Conservation (phyloP, 805 yeast genomes). For the Zygotorulaspora chibaensis region DNA sequence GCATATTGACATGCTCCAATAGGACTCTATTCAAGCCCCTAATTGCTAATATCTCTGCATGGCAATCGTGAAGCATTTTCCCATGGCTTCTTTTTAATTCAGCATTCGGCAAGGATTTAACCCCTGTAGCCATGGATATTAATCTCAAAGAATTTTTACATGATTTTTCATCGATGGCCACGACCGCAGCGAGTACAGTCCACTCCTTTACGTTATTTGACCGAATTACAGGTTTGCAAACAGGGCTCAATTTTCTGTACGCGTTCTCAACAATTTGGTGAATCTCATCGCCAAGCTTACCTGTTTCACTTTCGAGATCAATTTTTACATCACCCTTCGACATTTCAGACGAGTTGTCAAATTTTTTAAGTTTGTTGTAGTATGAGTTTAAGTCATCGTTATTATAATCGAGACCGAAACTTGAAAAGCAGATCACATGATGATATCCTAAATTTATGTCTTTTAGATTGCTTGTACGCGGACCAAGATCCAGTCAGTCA, state of each 20-base stretch:
- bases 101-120: slow-evolving; percentile 65
- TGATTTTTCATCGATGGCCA: slow-evolving; percentile 36
- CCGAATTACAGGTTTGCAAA: slow-evolving; percentile 55
- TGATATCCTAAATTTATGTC: no score
- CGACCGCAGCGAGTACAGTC: slow-evolving; percentile 78
- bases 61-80: slow-evolving; percentile 73
- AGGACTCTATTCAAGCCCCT: slow-evolving; percentile 64
- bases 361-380: no score
- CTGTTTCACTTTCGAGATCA: no score
- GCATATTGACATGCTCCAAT: slow-evolving; percentile 42
- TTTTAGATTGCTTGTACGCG: no score
- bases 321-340: no score
- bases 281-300: slow-evolving; percentile 17
- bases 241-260: slow-evolving; percentile 34
- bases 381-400: no score
- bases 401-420: no score
- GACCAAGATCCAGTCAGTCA: no score
- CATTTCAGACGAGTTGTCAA: no score
- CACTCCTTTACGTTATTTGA: slow-evolving; percentile 72
- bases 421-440: no score
- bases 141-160: slow-evolving; percentile 28
- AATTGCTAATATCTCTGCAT: slow-evolving; percentile 78
- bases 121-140: slow-evolving; percentile 70
- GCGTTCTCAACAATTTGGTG: slow-evolving; percentile 15
- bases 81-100: slow-evolving; percentile 47